Percentiles rank a stretch among this genome's conserved stretches.
These are phyloP conservation scores for Pseudozyma thailandica DNA, from an alignment of 1,284 basidiomycete species.

Conservation along the genomic window DNA sequence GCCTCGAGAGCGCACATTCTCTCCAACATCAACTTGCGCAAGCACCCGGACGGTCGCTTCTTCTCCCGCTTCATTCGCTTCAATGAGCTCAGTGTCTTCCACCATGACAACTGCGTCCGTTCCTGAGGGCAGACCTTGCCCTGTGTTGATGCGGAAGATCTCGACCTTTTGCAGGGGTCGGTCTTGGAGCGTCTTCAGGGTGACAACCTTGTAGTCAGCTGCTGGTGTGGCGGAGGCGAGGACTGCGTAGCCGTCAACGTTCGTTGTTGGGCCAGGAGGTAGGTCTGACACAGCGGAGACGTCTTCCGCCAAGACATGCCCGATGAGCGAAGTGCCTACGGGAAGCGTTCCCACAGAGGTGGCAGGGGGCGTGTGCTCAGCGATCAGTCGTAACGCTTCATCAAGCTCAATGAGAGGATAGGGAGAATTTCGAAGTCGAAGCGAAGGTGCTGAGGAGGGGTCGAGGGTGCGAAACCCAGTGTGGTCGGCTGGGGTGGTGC, in stretches of 20 bases:
- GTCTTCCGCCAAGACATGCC: slow-evolving; percentile 80
- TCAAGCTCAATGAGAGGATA: slow-evolving; percentile 78
- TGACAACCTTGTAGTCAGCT: slow-evolving; percentile 79
- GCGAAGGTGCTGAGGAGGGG: slow-evolving; percentile 70
- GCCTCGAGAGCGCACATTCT: slow-evolving; percentile 80
- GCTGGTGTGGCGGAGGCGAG: slow-evolving; percentile 68
- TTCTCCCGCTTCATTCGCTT: slow-evolving; percentile 73
- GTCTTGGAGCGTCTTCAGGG: slow-evolving; percentile 66
- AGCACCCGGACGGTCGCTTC: slow-evolving; percentile 78
- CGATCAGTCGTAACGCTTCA: slow-evolving; percentile 75
- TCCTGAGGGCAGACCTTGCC: slow-evolving; percentile 76
- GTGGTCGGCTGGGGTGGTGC: slow-evolving; percentile 46
- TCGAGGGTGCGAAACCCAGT: slow-evolving; percentile 74
- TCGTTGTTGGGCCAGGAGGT: slow-evolving; percentile 74
- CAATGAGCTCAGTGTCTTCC: slow-evolving; percentile 83
- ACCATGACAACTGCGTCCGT: slow-evolving; percentile 88
- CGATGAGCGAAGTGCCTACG: slow-evolving; percentile 72
- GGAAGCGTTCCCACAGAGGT: slow-evolving; percentile 9
- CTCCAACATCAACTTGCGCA: slow-evolving; percentile 74
- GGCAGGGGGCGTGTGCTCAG: slow-evolving; percentile 70
- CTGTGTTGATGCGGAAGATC: slow-evolving; percentile 63
- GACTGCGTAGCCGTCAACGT: slow-evolving; percentile 87
- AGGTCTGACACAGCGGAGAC: slow-evolving; percentile 75
- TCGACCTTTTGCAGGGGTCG: slow-evolving; percentile 21
- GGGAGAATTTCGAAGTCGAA: slow-evolving; percentile 73